Conservation (phyloP, 805 yeast species). For the Saccharomycopsis selenospora region DNA sequence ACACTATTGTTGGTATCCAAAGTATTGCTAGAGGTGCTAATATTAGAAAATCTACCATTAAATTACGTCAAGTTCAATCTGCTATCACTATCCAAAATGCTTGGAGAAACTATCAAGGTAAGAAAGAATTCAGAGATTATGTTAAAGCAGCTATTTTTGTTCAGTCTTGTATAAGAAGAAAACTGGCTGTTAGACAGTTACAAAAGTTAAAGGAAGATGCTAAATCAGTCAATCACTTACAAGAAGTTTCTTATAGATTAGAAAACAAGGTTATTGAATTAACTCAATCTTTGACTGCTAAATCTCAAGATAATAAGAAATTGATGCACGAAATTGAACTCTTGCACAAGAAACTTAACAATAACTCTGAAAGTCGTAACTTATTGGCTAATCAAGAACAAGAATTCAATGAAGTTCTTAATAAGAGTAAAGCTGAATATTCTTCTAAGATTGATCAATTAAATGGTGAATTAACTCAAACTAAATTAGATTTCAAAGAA, state of each 20-base stretch:
- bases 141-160: conserved; percentile 55
- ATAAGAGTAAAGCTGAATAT: conserved; percentile 41
- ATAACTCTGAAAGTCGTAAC: conserved; percentile 46
- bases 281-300: conserved; percentile 73
- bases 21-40: conserved; percentile 44
- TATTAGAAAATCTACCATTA: conserved; percentile 44
- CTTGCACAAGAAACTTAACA: conserved; percentile 45
- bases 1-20: conserved; percentile 38
- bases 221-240: conserved; percentile 79
- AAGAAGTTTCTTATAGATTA: conserved; percentile 85
- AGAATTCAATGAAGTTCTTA: conserved; percentile 42
- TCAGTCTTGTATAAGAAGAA: conserved; percentile 74
- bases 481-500: conserved; percentile 48
- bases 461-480: conserved; percentile 47
- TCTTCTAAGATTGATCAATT: conserved; percentile 40
- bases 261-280: conserved; percentile 97
- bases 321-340: conserved; percentile 53
- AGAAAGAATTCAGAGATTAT: conserved; percentile 40
- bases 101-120: conserved; percentile 62
- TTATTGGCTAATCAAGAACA: conserved; percentile 47
- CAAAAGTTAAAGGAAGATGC: conserved; percentile 72
- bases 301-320: conserved; percentile 74
- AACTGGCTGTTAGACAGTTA: conserved; percentile 61
- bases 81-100: conserved; percentile 68
- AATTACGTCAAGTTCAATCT: conserved; percentile 49